Evolutionary conservation across 345 rosid species (phyloP).

Genomic region (Linum tenue): DNA sequence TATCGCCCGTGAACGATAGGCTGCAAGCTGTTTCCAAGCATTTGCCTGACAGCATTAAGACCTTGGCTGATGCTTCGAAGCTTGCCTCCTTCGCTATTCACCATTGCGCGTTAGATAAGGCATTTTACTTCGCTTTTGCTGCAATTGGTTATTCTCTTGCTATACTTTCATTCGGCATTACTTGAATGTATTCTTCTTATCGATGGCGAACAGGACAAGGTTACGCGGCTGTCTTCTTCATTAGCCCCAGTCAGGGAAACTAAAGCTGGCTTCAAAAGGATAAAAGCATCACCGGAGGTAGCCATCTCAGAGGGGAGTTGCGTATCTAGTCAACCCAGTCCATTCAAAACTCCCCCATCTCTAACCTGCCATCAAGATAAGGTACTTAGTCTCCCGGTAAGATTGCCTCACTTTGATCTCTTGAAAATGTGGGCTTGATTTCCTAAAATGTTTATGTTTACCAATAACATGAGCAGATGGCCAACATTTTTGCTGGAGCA

Average conservation of each 20-base stretch:
- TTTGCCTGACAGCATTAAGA: constrained; percentile 38
- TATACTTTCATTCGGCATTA: background rate
- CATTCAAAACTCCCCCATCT: constrained; percentile 89
- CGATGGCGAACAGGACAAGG: constrained; percentile 26
- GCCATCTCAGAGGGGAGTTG: constrained; percentile 17
- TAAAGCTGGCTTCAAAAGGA: constrained; percentile 36
- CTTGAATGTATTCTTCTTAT: background rate
- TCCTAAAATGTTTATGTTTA: background rate
- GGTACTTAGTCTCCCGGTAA: constrained; percentile 31
- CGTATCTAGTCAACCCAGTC: constrained; percentile 49
- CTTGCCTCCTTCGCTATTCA: constrained; percentile 33
- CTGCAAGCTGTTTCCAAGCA: constrained; percentile 62
- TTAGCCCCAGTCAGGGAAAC: constrained; percentile 26
- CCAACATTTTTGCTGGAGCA: constrained; percentile 27
- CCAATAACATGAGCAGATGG: constrained; percentile 30
- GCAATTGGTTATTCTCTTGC: constrained; percentile 1
- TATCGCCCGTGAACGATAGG: constrained; percentile 83
- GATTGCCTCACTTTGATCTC: background rate
- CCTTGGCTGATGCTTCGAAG: constrained; percentile 43
- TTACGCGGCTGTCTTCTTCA: constrained; percentile 43
- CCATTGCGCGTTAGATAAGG: constrained; percentile 57
- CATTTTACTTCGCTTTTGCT: constrained; percentile 11
- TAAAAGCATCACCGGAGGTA: constrained; percentile 30
- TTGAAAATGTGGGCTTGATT: background rate
- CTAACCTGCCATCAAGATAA: constrained; percentile 45